Base-by-base conservation (phyloP, 495 filamentous ascomycete genomes). In the Hypoxylon trugodes region DNA sequence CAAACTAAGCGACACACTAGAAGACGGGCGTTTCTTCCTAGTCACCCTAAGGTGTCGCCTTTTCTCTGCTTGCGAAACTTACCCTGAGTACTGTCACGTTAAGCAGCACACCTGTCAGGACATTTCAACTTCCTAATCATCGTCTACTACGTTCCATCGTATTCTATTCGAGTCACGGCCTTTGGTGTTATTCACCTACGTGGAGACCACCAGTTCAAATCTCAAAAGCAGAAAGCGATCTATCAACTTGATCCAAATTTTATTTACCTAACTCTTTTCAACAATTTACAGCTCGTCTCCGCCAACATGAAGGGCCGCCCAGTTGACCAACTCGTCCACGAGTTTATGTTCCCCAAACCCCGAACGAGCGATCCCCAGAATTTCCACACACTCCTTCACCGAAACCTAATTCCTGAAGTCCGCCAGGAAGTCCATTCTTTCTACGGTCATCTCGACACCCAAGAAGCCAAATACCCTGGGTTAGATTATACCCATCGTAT, bases 391-490 rank as follows among this genome's bases (percentile, higher is more conserved):
- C 76, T 85, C 13, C 80, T 85, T 28, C 77, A 82, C 51, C 75
- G 82, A 15, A 68, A 91, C 68, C 84, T 97, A 19, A 87, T 97
- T n/a, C 90, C 88, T 9, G 93, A 97, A 82, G 91, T 97, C 45
- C 89, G 91, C 35, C 82, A 90, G 68, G 93, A 97, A 72, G 92
- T 90, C 2, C 85, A 87, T 47, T 85, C 85, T 24, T 97, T 93
- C 78, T 96, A 96, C 73, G 93, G 93, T 51, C 85, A 88, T 67
- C 83, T 93, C 18, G 90, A 94, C 73, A 92, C 85, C 42, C 84
- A 90, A 42, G 92, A 96, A 80, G 91, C 92, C 37, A 91, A 93
- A 65, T 96, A 97, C 64, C 93, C 93, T 0, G 93, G 93, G 22
- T 82, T 97, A 37, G 92, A 97, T 78, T 97, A 97, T 77, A 87